phyloP scores from a whole-genome alignment of 1,284 basidiomycete genomes.

The Pterulicium gracile region DNA sequence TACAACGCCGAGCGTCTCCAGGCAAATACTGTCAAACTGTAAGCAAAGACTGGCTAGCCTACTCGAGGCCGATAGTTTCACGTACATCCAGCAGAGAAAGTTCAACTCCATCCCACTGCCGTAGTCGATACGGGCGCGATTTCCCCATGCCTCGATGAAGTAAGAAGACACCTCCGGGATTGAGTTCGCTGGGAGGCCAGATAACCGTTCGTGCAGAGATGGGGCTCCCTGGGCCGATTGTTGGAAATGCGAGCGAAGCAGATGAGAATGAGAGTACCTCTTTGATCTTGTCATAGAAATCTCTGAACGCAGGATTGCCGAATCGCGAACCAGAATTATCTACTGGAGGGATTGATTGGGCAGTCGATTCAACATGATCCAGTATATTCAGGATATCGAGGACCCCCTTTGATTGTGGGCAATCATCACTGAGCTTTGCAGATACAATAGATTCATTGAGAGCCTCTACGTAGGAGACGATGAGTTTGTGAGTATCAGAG shows the following conservation, averaged over 20 bases:
- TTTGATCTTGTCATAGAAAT: conserved; percentile 77
- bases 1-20: conserved; percentile 68
- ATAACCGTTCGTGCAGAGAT: conserved; percentile 44
- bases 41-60: background rate
- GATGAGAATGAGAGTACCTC: conserved; percentile 33
- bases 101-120: conserved; percentile 99
- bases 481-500: conserved; percentile 60
- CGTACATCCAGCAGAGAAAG: conserved; percentile 94
- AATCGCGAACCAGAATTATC: conserved; percentile 90
- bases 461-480: conserved; percentile 65
- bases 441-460: conserved; percentile 76
- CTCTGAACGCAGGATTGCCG: conserved; percentile 94
- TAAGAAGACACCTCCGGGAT: conserved; percentile 69
- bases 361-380: conserved; percentile 57
- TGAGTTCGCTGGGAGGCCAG: conserved; percentile 45
- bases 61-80: conserved; percentile 10
- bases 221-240: conserved; percentile 27
- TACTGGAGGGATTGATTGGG: conserved; percentile 69
- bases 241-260: conserved; percentile 4
- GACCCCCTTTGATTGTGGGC: conserved; percentile 54
- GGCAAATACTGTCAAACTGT: conserved; percentile 53
- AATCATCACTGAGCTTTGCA: conserved; percentile 64
- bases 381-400: conserved; percentile 52
- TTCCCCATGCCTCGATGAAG: conserved; percentile 88
- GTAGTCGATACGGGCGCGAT: conserved; percentile 89